Evolutionary conservation across 192 early-diverging fungal genomes (phyloP).

Genomic region (Backusella circina): DNA sequence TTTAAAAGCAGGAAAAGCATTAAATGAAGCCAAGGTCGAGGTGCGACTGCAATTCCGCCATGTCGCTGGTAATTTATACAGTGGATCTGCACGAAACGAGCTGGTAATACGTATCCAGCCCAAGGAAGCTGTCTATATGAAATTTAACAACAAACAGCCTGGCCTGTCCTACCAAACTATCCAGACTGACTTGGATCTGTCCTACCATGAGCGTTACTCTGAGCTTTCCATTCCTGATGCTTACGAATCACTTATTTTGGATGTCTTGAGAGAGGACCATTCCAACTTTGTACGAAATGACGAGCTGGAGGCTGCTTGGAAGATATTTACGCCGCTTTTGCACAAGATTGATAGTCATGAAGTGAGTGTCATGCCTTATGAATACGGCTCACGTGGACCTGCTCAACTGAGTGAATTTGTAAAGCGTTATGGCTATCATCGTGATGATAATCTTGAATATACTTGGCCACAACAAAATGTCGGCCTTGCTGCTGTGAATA

Average conservation of each 20-base stretch:
- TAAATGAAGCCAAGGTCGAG: conserved; percentile 90
- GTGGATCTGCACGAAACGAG: conserved; percentile 82
- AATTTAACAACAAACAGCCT: conserved; percentile 93
- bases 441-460: background rate
- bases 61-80: conserved; percentile 81
- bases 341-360: conserved; percentile 74
- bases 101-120: conserved; percentile 95
- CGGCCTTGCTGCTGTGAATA: background rate
- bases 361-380: conserved; percentile 61
- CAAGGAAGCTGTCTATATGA: conserved; percentile 94
- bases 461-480: conserved; percentile 14
- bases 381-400: conserved; percentile 84
- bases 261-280: conserved; percentile 88
- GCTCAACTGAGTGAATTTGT: conserved; percentile 73
- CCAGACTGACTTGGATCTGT: conserved; percentile 91
- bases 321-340: conserved; percentile 94
- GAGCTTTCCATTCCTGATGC: conserved; percentile 94
- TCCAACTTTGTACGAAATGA: conserved; percentile 93
- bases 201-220: conserved; percentile 86
- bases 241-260: conserved; percentile 92
- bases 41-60: conserved; percentile 97
- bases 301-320: conserved; percentile 95
- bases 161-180: conserved; percentile 82
- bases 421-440: conserved; percentile 43
- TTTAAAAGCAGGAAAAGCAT: conserved; percentile 83